Percentiles rank a stretch among this genome's conserved stretches.
Evolutionary conservation across 768 basidiomycete species (phyloP).

Genomic region (Pulveroboletus frians): DNA sequence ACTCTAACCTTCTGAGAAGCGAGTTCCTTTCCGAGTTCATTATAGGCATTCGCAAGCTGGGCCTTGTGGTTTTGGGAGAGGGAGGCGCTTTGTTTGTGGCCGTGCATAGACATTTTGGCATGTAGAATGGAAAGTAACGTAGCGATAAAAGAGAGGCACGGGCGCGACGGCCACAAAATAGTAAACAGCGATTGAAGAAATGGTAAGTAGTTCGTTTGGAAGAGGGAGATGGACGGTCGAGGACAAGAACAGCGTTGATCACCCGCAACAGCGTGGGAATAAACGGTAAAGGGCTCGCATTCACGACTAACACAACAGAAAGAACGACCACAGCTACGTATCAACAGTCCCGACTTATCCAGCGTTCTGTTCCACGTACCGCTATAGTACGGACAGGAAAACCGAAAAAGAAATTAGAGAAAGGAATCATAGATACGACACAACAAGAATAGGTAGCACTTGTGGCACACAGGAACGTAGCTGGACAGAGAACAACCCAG

Average conservation of each 20-base stretch:
- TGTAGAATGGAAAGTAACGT: slow-evolving; percentile 28
- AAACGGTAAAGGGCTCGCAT: neutral
- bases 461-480: slow-evolving; percentile 6
- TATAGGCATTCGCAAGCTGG: slow-evolving; percentile 91
- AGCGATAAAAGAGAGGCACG: slow-evolving; percentile 33
- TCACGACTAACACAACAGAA: slow-evolving; percentile 23
- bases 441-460: slow-evolving; percentile 24
- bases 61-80: slow-evolving; percentile 75
- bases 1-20: slow-evolving; percentile 87
- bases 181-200: slow-evolving; percentile 17
- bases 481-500: neutral
- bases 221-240: neutral
- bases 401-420: slow-evolving; percentile 27
- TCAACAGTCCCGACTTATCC: slow-evolving; percentile 21
- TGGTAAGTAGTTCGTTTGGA: slow-evolving; percentile 4
- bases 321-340: slow-evolving; percentile 18
- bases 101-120: slow-evolving; percentile 43
- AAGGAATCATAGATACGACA: slow-evolving; percentile 44
- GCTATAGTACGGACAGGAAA: slow-evolving; percentile 18
- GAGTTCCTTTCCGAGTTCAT: slow-evolving; percentile 94
- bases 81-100: slow-evolving; percentile 59
- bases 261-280: slow-evolving; percentile 19
- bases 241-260: slow-evolving; percentile 11
- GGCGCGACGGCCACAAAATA: slow-evolving; percentile 30
- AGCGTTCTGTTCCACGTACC: slow-evolving; percentile 11